phyloP scores from a whole-genome alignment of 2,329 filamentous ascomycete species.

The Colletotrichum sp. region DNA sequence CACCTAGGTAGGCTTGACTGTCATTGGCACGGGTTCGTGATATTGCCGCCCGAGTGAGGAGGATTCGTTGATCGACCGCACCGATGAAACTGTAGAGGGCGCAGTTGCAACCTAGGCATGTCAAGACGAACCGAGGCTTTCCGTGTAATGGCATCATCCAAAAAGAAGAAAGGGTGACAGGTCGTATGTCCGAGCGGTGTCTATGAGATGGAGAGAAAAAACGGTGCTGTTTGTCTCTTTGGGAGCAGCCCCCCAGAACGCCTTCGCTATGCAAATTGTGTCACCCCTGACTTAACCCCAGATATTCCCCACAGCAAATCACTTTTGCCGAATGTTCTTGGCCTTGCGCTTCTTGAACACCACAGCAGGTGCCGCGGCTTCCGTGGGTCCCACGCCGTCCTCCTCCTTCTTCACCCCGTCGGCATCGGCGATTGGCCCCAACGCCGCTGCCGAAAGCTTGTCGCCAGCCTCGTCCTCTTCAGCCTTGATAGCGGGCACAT shows the following conservation, averaged over 20 bases:
- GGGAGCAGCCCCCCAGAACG: not conserved
- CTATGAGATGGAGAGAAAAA: not conserved
- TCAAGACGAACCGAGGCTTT: not conserved
- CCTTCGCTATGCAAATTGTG: not conserved
- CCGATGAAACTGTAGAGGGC: not conserved
- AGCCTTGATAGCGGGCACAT: slow-evolving; percentile 38
- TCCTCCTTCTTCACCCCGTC: slow-evolving; percentile 47
- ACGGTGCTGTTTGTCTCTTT: not conserved
- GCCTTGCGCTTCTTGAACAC: slow-evolving; percentile 84
- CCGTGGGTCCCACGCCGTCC: slow-evolving; percentile 26
- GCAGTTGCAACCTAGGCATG: not conserved
- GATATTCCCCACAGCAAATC: slow-evolving; percentile 21
- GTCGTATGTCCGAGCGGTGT: not conserved
- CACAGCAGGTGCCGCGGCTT: slow-evolving; percentile 47
- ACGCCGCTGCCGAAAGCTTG: not conserved
- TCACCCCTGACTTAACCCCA: not conserved
- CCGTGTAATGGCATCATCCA: not conserved
- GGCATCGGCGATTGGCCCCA: not conserved
- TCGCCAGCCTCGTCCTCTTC: slow-evolving; percentile 23
- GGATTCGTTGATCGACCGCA: not conserved
- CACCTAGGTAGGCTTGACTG: not conserved
- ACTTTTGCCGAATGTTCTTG: slow-evolving; percentile 68
- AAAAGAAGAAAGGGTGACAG: not conserved
- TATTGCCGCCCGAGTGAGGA: not conserved
- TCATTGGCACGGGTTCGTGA: not conserved